Evolutionary conservation across 805 yeast genomes (phyloP).

Genomic region (Peterozyma xylosa): DNA sequence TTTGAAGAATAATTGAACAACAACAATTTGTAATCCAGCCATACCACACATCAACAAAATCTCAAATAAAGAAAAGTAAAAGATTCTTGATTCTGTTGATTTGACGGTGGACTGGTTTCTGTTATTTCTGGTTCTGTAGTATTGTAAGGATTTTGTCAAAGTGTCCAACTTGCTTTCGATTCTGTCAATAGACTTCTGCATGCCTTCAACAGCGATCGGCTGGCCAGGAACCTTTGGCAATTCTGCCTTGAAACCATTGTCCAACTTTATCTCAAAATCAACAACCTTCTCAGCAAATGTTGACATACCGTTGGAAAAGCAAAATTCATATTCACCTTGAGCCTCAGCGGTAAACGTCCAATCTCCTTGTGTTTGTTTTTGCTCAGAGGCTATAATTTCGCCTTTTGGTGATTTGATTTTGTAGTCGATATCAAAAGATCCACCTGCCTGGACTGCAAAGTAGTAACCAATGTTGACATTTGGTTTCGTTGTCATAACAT

Average conservation of each 20-base stretch:
- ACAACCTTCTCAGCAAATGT: slow-evolving; percentile 77
- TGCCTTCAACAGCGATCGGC: slow-evolving; percentile 47
- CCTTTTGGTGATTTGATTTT: slow-evolving; percentile 51
- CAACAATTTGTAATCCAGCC: slow-evolving; percentile 61
- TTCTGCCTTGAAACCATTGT: slow-evolving; percentile 49
- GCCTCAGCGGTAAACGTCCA: slow-evolving; percentile 58
- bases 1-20: slow-evolving; percentile 66
- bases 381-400: slow-evolving; percentile 41
- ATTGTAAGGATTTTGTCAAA: slow-evolving; percentile 55
- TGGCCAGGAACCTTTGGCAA: slow-evolving; percentile 53
- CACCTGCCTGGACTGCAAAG: slow-evolving; percentile 80
- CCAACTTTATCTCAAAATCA: slow-evolving; percentile 68
- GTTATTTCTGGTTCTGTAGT: slow-evolving; percentile 84
- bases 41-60: slow-evolving; percentile 58
- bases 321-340: slow-evolving; percentile 79
- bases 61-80: slow-evolving; percentile 59
- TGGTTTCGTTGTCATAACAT: slow-evolving; percentile 55
- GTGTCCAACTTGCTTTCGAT: slow-evolving; percentile 56
- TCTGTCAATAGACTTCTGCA: slow-evolving; percentile 45
- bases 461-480: slow-evolving; percentile 62
- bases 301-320: slow-evolving; percentile 77
- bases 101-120: slow-evolving; percentile 81
- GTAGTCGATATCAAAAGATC: slow-evolving; percentile 76
- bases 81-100: slow-evolving; percentile 56
- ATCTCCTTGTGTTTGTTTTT: slow-evolving; percentile 73